A percentile compares a stretch with the other conserved stretches of the same genome.
Conservation (phyloP, 495 filamentous ascomycete species). For the Penicillium angulare region DNA sequence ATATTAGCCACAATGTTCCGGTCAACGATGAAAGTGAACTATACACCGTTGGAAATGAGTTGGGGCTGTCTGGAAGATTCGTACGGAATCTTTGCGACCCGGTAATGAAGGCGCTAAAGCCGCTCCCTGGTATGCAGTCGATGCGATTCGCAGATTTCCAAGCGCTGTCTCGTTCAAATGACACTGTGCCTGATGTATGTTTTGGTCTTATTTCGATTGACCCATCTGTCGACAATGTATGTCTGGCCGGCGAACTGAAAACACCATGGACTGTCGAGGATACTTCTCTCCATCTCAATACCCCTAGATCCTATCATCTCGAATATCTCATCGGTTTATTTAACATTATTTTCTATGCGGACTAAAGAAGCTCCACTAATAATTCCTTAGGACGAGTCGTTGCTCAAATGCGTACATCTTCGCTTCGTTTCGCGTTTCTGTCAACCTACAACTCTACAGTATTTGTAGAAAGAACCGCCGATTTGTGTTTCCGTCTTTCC, state of each 20-base stretch:
- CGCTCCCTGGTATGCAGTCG: neutral
- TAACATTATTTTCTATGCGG: neutral
- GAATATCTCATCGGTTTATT: neutral
- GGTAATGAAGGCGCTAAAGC: neutral
- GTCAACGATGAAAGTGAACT: neutral
- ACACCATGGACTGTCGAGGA: constrained; percentile 1
- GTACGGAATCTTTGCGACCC: constrained; percentile 4
- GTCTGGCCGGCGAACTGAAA: constrained; percentile 6
- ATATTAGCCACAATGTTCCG: neutral
- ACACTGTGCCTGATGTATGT: neutral
- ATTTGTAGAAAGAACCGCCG: neutral
- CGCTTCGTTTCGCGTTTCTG: neutral
- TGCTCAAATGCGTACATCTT: neutral
- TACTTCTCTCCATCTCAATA: neutral
- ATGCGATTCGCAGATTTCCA: constrained; percentile 1
- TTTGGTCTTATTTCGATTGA: neutral
- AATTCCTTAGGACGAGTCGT: constrained; percentile 2
- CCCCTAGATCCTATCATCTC: neutral
- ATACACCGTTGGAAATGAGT: constrained; percentile 5
- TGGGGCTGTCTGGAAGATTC: neutral
- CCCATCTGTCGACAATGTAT: neutral
- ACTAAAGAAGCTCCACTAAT: neutral
- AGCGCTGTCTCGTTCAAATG: neutral
- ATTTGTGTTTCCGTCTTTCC: neutral
- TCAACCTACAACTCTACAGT: constrained; percentile 5